phyloP scores from a whole-genome alignment of 1,284 basidiomycete species.

The Cryptococcus sp. region DNA sequence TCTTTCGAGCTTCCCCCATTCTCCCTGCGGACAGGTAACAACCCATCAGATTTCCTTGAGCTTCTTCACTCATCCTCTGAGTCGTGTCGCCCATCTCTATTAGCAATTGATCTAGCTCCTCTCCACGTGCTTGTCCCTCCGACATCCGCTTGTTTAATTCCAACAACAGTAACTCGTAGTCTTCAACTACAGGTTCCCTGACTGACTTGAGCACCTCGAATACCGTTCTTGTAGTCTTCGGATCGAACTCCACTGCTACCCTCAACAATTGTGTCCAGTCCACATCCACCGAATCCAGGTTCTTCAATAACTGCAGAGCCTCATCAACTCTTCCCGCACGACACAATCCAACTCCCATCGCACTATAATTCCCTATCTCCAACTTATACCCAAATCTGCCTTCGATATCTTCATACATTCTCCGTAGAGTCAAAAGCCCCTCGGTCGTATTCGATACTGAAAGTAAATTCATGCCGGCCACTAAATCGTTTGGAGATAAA shows the following conservation, averaged over 20 bases:
- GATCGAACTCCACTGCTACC: neutral
- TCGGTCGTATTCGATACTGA: neutral
- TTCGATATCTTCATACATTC: neutral
- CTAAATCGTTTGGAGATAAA: neutral
- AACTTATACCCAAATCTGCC: neutral
- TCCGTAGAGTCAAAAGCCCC: neutral
- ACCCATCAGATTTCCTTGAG: neutral
- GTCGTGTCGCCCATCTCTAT: neutral
- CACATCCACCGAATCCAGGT: neutral
- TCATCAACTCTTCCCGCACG: neutral
- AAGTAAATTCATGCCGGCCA: neutral
- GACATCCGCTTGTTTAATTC: neutral
- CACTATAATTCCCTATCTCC: neutral
- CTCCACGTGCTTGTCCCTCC: neutral
- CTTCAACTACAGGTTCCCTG: neutral
- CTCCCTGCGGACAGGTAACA: neutral
- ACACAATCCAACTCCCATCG: neutral
- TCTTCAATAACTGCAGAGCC: neutral
- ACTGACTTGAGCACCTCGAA: neutral
- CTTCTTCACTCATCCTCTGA: neutral
- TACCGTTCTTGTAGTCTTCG: neutral
- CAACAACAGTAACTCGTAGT: neutral
- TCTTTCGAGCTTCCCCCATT: neutral
- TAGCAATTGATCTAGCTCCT: neutral
- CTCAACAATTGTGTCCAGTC: slow-evolving; percentile 2